Percentiles rank a stretch among this genome's conserved stretches.
phyloP scores from a whole-genome alignment of 208 protist genomes.

The Crithidia sp. region DNA sequence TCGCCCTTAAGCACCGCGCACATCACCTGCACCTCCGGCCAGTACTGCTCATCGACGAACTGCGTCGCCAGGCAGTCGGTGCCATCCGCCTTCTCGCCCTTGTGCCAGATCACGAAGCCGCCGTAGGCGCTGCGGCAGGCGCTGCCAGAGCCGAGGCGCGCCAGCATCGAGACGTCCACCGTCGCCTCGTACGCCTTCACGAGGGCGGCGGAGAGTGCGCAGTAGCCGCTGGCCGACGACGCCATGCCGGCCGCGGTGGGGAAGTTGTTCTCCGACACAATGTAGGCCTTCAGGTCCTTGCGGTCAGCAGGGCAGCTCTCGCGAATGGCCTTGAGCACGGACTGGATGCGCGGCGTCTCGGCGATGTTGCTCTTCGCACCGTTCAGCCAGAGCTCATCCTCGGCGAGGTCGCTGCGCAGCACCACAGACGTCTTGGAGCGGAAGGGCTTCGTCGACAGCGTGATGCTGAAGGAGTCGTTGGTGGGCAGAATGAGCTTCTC shows the following conservation, averaged over 20 bases:
- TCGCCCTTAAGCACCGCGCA: conserved; percentile 91
- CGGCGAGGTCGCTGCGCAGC: conserved; percentile 57
- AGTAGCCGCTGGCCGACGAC: conserved; percentile 98
- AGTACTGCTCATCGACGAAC: conserved; percentile 91
- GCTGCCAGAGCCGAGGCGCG: conserved; percentile 94
- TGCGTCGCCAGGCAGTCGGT: conserved; percentile 94
- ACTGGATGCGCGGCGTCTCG: conserved; percentile 73
- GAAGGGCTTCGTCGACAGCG: conserved; percentile 94
- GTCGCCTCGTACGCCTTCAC: conserved; percentile 63
- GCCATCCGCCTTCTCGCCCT: conserved; percentile 84
- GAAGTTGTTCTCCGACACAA: conserved; percentile 98
- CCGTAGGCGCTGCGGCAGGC: conserved; percentile 98
- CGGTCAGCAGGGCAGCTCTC: conserved; percentile 53
- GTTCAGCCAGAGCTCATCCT: conserved; percentile 97
- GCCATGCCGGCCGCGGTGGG: conserved; percentile 99
- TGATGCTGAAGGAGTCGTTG: conserved; percentile 98
- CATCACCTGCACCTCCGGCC: conserved; percentile 94
- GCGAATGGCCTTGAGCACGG: conserved; percentile 73
- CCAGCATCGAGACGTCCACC: conserved; percentile 90
- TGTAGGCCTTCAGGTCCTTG: conserved; percentile 78
- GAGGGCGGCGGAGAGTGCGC: conserved; percentile 91
- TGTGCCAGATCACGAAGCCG: conserved; percentile 98
- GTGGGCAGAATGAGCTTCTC: conserved; percentile 93
- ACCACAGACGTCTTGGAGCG: conserved; percentile 95
- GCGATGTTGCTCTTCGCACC: conserved; percentile 79